Conservation (phyloP, 768 basidiomycete species). For the Mycena alexandri region DNA sequence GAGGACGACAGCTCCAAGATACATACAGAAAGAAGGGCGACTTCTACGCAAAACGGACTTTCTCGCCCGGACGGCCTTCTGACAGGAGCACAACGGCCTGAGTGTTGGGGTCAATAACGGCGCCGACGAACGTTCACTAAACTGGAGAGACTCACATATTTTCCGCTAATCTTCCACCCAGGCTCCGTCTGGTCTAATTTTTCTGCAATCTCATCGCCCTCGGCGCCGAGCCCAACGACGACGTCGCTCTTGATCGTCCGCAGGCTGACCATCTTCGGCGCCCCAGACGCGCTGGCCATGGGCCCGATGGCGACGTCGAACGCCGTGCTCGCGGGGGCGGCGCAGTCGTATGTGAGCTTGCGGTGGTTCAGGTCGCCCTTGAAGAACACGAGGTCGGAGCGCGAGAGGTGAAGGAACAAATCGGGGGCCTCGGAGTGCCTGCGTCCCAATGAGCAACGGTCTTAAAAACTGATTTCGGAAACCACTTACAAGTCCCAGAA, state of each 20-base stretch:
- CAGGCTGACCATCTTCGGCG: slow-evolving; percentile 87
- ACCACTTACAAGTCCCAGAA: slow-evolving; percentile 77
- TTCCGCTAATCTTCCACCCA: slow-evolving; percentile 97
- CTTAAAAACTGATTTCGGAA: no score
- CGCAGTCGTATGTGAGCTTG: slow-evolving; percentile 90
- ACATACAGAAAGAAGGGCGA: no score
- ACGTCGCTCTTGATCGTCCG: slow-evolving; percentile 97
- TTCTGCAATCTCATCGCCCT: slow-evolving; percentile 80
- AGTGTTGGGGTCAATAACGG: slow-evolving; percentile 1
- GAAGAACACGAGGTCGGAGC: slow-evolving; percentile 92
- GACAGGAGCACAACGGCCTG: slow-evolving; percentile 91
- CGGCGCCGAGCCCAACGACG: slow-evolving; percentile 84
- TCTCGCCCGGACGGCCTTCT: slow-evolving; percentile 90
- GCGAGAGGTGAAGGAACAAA: slow-evolving; percentile 91
- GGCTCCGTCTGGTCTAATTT: slow-evolving; percentile 86
- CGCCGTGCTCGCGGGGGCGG: slow-evolving; percentile 86
- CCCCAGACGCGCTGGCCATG: slow-evolving; percentile 89
- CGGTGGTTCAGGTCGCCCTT: slow-evolving; percentile 97
- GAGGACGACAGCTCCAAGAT: no score
- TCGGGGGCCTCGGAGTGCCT: slow-evolving; percentile 83
- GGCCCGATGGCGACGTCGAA: slow-evolving; percentile 94
- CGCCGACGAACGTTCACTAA: slow-evolving; percentile 4
- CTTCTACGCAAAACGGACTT: slow-evolving; percentile 77
- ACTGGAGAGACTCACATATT: slow-evolving; percentile 77
- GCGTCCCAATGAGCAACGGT: no score